phyloP scores from a whole-genome alignment of 306 rosid genomes.

The Alnus glutinosa region DNA sequence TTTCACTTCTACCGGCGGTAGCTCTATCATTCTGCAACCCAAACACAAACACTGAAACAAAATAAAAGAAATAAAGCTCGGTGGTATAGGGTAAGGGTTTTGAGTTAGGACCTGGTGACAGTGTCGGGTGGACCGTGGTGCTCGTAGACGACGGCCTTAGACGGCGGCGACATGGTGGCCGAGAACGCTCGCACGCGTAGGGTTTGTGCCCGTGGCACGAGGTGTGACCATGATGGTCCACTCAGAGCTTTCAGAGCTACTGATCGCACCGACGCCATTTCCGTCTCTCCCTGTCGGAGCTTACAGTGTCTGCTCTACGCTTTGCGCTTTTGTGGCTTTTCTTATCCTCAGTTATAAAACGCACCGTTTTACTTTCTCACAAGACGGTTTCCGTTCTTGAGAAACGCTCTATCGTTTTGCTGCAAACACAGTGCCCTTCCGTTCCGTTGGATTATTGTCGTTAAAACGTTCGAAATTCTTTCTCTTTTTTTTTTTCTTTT shows the following conservation, averaged over 20 bases:
- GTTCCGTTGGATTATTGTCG: no score
- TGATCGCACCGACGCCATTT: slow-evolving; percentile 48
- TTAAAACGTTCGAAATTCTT: no score
- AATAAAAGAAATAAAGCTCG: neutral
- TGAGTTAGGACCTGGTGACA: slow-evolving; percentile 47
- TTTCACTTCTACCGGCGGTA: slow-evolving; percentile 66
- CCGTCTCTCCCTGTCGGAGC: slow-evolving; percentile 4
- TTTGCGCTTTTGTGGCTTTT: neutral
- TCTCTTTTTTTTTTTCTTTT: no score
- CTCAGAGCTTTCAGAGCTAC: slow-evolving; percentile 27
- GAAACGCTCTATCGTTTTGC: no score
- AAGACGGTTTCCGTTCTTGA: no score
- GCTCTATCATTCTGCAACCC: slow-evolving; percentile 45
- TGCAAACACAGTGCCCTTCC: no score
- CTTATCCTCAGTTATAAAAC: neutral
- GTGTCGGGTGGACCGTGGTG: slow-evolving; percentile 70
- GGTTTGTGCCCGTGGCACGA: slow-evolving; percentile 23
- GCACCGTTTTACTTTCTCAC: neutral
- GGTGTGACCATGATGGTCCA: neutral
- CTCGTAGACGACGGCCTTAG: slow-evolving; percentile 85
- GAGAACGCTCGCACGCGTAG: slow-evolving; percentile 48
- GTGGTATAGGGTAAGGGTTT: neutral
- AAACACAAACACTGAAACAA: neutral
- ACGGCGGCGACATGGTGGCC: slow-evolving; percentile 69
- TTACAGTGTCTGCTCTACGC: neutral